Evolutionary conservation across 2,329 filamentous ascomycete genomes (phyloP).

Genomic region (Aspergillus persii): DNA sequence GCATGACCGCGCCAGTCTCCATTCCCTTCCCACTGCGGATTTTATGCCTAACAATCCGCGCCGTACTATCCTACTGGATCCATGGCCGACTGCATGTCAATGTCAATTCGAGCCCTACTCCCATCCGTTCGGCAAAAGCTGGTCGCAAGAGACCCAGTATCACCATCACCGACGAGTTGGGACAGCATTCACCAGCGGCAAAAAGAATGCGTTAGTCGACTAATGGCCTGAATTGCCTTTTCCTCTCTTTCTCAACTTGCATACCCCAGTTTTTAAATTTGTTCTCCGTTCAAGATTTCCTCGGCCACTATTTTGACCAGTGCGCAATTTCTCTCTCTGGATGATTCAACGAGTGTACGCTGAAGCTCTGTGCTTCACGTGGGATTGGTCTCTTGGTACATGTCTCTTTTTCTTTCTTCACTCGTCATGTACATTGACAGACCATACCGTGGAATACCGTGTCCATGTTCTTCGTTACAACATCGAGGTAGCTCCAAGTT

Average conservation of each 20-base stretch:
- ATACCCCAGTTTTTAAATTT: neutral
- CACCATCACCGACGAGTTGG: neutral
- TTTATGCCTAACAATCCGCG: neutral
- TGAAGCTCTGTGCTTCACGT: neutral
- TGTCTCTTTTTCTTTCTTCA: slow-evolving; percentile 1
- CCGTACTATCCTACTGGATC: neutral
- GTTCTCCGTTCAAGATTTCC: neutral
- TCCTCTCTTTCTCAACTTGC: neutral
- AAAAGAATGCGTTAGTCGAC: neutral
- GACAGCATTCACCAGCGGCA: neutral
- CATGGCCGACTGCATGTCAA: neutral
- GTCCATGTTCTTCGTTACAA: neutral
- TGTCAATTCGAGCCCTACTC: neutral
- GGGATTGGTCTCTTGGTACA: neutral
- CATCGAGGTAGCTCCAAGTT: neutral
- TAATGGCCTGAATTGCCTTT: neutral
- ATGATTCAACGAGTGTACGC: neutral
- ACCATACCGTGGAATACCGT: neutral
- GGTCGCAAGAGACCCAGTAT: neutral
- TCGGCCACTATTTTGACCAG: neutral
- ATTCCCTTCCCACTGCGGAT: neutral
- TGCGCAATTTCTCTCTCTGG: neutral
- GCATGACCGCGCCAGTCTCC: slow-evolving; percentile 4
- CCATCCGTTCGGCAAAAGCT: neutral
- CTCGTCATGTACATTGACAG: slow-evolving; percentile 1